Conservation (phyloP, 176 grass and related monocot species). For the Phoenix dactylifera region DNA sequence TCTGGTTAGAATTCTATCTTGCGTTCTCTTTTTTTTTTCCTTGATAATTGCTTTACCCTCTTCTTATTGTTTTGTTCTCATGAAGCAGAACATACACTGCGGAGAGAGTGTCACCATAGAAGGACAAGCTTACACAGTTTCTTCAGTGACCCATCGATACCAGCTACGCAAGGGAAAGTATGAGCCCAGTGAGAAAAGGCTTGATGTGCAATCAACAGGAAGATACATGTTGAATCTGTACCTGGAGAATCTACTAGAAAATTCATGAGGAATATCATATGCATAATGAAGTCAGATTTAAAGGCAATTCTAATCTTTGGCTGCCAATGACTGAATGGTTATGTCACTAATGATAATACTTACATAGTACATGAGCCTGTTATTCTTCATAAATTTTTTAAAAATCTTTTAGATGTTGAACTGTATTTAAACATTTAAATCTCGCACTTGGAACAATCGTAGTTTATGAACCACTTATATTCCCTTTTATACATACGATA, state of each 20-base stretch:
- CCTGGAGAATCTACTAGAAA: conserved; percentile 65
- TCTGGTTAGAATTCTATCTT: too few species aligned
- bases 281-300: too few species aligned
- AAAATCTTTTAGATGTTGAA: too few species aligned
- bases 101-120: conserved; percentile 94
- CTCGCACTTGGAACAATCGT: too few species aligned
- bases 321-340: too few species aligned
- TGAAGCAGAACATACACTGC: conserved; percentile 81
- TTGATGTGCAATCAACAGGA: conserved; percentile 78
- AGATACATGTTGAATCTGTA: conserved; percentile 94
- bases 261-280: conserved; percentile 28
- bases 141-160: conserved; percentile 72
- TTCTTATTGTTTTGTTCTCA: background rate
- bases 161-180: conserved; percentile 89
- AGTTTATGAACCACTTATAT: too few species aligned
- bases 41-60: background rate
- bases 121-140: conserved; percentile 72
- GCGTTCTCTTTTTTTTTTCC: background rate
- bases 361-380: too few species aligned
- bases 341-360: too few species aligned
- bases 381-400: too few species aligned
- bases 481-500: too few species aligned
- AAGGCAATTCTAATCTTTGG: too few species aligned
- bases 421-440: too few species aligned
- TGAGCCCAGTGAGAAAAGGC: conserved; percentile 88